Conservation (phyloP, 75 land plant genomes). For the Chamaecyparis obtusa region DNA sequence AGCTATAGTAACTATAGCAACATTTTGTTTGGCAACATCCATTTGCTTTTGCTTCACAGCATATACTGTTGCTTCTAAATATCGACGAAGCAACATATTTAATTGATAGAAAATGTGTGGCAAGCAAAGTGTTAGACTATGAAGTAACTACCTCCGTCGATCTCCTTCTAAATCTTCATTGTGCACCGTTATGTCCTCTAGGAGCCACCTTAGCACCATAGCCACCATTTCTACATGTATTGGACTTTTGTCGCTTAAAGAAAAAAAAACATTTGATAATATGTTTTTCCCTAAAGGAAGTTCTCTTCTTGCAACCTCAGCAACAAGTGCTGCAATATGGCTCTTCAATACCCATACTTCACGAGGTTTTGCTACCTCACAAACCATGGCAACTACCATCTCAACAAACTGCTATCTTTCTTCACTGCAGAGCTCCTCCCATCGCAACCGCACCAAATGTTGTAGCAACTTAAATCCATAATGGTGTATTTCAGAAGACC, state of each 20-base stretch:
- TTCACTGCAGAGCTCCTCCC: constrained; percentile 69
- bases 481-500: constrained; percentile 83
- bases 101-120: constrained; percentile 74
- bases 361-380: constrained; percentile 62
- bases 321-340: constrained; percentile 95
- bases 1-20: constrained; percentile 67
- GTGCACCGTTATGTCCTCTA: constrained; percentile 97
- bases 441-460: constrained; percentile 87
- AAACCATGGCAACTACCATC: constrained; percentile 52
- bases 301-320: constrained; percentile 98
- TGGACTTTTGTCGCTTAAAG: constrained; percentile 62
- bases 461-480: constrained; percentile 92
- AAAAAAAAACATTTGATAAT: constrained; percentile 51
- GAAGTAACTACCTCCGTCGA: constrained; percentile 75
- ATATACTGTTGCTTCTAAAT: constrained; percentile 72
- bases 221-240: constrained; percentile 93
- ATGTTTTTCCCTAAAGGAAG: constrained; percentile 64
- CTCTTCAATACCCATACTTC: constrained; percentile 95
- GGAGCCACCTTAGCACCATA: constrained; percentile 98
- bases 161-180: constrained; percentile 99
- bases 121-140: constrained; percentile 80
- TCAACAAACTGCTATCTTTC: constrained; percentile 64
- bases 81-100: constrained; percentile 65
- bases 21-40: constrained; percentile 81
- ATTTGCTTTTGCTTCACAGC: constrained; percentile 50